Percentiles rank a stretch among this genome's conserved stretches.
Evolutionary conservation across 441 rosid genomes (phyloP).

Genomic region (Adansonia rubrostipa): DNA sequence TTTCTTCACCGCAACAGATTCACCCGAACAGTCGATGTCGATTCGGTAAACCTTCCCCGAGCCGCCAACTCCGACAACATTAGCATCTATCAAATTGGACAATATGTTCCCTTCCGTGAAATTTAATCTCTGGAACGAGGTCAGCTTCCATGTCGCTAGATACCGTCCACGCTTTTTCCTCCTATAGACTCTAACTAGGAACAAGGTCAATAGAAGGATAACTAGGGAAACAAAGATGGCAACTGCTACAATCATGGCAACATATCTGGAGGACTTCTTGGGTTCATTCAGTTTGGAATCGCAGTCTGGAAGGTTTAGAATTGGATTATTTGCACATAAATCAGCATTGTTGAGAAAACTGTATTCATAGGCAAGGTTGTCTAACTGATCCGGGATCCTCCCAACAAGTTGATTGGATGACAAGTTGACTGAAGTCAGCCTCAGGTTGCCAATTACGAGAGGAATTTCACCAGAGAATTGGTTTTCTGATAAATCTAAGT

Average conservation of each 20-base stretch:
- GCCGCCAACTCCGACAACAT: background rate
- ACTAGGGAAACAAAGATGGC: background rate
- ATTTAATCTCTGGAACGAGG: background rate
- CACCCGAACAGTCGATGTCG: background rate
- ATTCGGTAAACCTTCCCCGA: background rate
- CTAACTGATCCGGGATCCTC: background rate
- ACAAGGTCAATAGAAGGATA: background rate
- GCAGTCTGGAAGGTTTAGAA: background rate
- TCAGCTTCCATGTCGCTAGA: constrained; percentile 4
- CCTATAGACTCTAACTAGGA: background rate
- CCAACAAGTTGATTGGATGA: constrained; percentile 8
- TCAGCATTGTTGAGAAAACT: background rate
- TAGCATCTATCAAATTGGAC: background rate
- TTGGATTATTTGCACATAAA: background rate
- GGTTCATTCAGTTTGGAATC: background rate
- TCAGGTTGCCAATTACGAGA: background rate
- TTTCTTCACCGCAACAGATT: background rate
- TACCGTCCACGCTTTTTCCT: background rate
- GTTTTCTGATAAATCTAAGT: background rate
- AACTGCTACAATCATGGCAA: background rate
- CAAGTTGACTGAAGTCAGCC: background rate
- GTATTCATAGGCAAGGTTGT: background rate
- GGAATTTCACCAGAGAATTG: constrained; percentile 9
- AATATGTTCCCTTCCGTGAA: background rate
- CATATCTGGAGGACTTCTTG: background rate